Base-by-base conservation (phyloP, 2,329 filamentous ascomycete genomes). In the Colletotrichum acutatum region DNA sequence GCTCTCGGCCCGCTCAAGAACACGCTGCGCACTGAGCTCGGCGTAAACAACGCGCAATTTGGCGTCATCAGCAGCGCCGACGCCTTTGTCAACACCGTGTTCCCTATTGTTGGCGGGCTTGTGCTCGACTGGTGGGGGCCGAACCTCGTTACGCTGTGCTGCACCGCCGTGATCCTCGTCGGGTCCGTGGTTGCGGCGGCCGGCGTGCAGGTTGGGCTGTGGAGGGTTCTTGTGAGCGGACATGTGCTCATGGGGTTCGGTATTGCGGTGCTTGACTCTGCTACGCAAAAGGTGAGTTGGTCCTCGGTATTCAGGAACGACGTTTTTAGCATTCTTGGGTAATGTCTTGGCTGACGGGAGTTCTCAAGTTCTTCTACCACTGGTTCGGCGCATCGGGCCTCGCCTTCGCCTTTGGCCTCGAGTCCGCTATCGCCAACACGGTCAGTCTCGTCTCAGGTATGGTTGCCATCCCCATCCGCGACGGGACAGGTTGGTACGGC, bases 91-190 rank as follows among this genome's bases (percentile, higher is more conserved):
- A 78, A 78, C 68, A 74, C 76, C 12, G 67, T 77, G n/a, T 77
- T 78, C 28, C 76, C 77, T 16, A 78, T 77, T 8, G 11, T 77
- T 2, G 76, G 76, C 1, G 76, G 77, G 5, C 49, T 78, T 62
- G 73, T 77, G 34, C 70, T 78, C 9, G 77, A 78, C 57, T 78
- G 77, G 76, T 77, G 76, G 76, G 76, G 76, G 0, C 76, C 76
- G 5, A 77, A 77, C 49, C 24, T 71, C 12, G 70, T 78, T 16
- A 78, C 76, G 5, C 46, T 78, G 2, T 77, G 75, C 46, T 78
- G 76, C 32, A 78, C 76, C 0, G n/a, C 63, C 5, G 52, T 62
- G 46, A 77, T 78, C 28, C 64, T 77, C 19, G 32, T 77, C 14
- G 77, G 77, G 1, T 75, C 76, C 16, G 65, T 77, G 3, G 71